Evolutionary conservation across 2,329 filamentous ascomycete genomes (phyloP), one percentile per base, ranked within the genome.

Genomic region (Colletotrichum incanum): DNA sequence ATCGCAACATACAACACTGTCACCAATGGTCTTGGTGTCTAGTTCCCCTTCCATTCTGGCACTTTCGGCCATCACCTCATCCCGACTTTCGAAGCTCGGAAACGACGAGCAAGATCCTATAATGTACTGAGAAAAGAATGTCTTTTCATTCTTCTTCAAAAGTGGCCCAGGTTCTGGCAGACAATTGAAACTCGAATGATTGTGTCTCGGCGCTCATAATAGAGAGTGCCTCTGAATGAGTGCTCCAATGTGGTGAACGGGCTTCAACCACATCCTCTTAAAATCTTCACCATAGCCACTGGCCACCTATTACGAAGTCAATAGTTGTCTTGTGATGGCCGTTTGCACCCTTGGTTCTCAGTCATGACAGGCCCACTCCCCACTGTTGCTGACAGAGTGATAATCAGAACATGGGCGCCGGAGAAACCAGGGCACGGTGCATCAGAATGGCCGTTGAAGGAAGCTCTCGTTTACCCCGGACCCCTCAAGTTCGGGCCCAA

Each of bases 391-490:
- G 2, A 9, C 5, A 16, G 12, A 39, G 16, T 23, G n/a, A 39
- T 4, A 39, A 39, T 56, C n/a, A 23, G 20, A 20, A 23, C 18
- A 23, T 56, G 31, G 28, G 28, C 16, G 11, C 52, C 31, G 16
- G 31, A 39, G 12, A 56, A 55, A n/a, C 18, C 16, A 20, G 28
- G 34, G n/a, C 54, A 56, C 34, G 54, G 31, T 39, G 31, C 54
- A 37, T 23, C 5, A 26, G 12, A 23, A 23, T n/a, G 26, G 28
- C 39, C 43, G 28, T 37, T 49, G 14, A 45, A 60, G n/a, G 23
- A 49, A 61, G 43, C 39, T 28, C 16, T 26, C 31, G 12, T 28
- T 23, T 52, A 50, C 62, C 50, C 50, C 62, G 12, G 43, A 67
- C 50, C 43, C 50, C 45, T 71, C n/a, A 34, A 65, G 50, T 47